These are phyloP conservation scores for Colletotrichum sp. DNA, from an alignment of 2,329 filamentous ascomycete species.

Conservation along the genomic window DNA sequence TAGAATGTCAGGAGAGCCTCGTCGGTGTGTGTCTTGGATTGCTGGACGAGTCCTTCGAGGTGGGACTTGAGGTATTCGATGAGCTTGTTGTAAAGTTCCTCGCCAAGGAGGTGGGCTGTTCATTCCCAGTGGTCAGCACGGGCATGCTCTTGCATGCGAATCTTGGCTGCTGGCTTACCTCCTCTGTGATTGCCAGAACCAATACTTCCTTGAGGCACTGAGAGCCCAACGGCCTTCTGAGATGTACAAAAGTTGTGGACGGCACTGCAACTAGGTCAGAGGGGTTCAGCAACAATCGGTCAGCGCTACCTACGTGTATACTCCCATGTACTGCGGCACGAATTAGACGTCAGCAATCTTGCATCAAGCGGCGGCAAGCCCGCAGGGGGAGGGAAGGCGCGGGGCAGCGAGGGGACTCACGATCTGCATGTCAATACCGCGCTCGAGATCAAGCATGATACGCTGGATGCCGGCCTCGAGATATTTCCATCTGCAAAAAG, in stretches of 20 bases:
- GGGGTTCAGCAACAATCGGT: background rate
- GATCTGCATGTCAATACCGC: conserved; percentile 92
- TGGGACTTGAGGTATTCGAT: conserved; percentile 84
- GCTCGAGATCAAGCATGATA: conserved; percentile 92
- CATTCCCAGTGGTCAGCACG: background rate
- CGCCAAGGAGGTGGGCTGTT: conserved; percentile 87
- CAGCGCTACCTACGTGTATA: conserved; percentile 74
- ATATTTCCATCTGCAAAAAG: conserved; percentile 77
- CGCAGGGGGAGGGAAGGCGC: conserved; percentile 3
- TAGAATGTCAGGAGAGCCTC: conserved; percentile 92
- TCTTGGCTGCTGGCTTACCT: conserved; percentile 49
- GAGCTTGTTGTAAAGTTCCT: conserved; percentile 93
- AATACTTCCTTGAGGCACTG: conserved; percentile 34
- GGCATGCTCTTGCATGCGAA: background rate
- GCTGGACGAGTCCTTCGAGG: conserved; percentile 70
- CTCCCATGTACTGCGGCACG: conserved; percentile 79
- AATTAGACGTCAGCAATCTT: conserved; percentile 4
- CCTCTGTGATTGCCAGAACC: conserved; percentile 70
- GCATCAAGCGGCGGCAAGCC: background rate
- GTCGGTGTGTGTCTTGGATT: conserved; percentile 82
- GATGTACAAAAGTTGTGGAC: conserved; percentile 99
- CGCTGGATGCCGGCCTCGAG: conserved; percentile 86
- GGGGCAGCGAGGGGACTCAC: conserved; percentile 50
- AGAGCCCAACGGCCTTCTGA: conserved; percentile 83
- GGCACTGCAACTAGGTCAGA: conserved; percentile 61